Base-by-base conservation (phyloP, 805 yeast species). In the Candida pseudoglaebosa region DNA sequence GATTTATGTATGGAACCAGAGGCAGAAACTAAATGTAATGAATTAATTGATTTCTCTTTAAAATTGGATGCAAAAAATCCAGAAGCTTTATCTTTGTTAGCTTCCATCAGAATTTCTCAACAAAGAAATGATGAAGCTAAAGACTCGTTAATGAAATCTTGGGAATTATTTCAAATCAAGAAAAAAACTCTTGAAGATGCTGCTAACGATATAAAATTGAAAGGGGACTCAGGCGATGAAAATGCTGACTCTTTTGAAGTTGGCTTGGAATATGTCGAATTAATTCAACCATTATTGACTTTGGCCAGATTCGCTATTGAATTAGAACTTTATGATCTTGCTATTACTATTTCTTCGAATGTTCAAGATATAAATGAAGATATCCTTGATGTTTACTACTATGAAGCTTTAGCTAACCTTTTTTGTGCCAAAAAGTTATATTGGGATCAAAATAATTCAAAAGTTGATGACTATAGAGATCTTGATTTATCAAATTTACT, bases 1-100 rank as follows among this genome's bases (percentile, higher is more conserved):
- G 97, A 91, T 66, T 67, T 90, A 46, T 90, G 98, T 67, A 88
- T 90, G 96, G 95, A 87, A 52, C 79, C 79, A 2, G 80, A 82
- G 48, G 98, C 98, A 2, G 98, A 93, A 61, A 16, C 58, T 6
- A 73, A 78, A 57, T 93, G 98, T 63, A 84, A 89, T 50, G 70
- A 70, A 39, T 69, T 86, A 47, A 82, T 90, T 39, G 61, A 74
- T 8, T 76, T 75, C 48, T 79, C 95, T 1, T 61, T 87, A 52
- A 62, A 75, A 37, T 60, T 85, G 24, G 84, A 82, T 45, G 67
- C 67, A 16, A 50, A 59, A 22, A 80, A 84, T 41, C 84, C 95
- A 1, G 97, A 90, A 58, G 76, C 87, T 1, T 86, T 87, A 80
- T 75, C 89, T 1, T 69, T 85, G 22, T 67, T 89, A 45, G 88